Evolutionary conservation across 306 rosid species (phyloP).

Genomic region (Benincasa hispida): DNA sequence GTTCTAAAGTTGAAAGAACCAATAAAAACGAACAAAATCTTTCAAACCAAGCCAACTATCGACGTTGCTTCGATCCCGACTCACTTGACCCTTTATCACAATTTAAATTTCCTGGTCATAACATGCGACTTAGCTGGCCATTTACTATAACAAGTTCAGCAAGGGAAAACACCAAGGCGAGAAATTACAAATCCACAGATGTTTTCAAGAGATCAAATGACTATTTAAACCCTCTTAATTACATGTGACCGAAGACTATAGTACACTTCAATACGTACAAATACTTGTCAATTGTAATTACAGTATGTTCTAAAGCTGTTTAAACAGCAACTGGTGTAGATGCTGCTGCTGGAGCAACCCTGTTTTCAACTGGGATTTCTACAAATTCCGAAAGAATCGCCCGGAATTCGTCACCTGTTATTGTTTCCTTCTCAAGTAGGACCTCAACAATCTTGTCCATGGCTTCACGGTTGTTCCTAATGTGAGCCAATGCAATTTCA

Average conservation of each 20-base stretch:
- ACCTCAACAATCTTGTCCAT: constrained; percentile 88
- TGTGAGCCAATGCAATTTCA: constrained; percentile 69
- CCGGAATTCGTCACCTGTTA: constrained; percentile 85
- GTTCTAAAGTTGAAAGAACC: too few relatives aligned
- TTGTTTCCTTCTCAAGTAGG: constrained; percentile 85
- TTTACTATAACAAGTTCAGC: neutral
- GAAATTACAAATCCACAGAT: neutral
- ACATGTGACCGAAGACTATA: constrained; percentile 1
- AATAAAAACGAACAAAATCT: too few relatives aligned
- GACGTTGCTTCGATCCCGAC: too few relatives aligned
- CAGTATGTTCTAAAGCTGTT: constrained; percentile 13
- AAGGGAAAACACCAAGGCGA: neutral
- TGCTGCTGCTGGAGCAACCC: constrained; percentile 54
- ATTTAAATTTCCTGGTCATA: too few relatives aligned
- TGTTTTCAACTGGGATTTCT: constrained; percentile 78
- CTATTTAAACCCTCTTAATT: neutral
- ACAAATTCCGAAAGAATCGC: constrained; percentile 71
- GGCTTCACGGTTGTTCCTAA: constrained; percentile 91
- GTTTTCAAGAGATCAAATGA: neutral
- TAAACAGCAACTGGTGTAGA: constrained; percentile 56
- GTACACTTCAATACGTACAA: constrained; percentile 2
- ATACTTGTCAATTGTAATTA: constrained; percentile 2
- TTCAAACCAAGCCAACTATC: too few relatives aligned
- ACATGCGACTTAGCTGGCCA: neutral
- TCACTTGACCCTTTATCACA: too few relatives aligned